A percentile compares a stretch with the other conserved stretches of the same genome.
Conservation (phyloP, 768 basidiomycete species). For the Glaciozyma antarctica region DNA sequence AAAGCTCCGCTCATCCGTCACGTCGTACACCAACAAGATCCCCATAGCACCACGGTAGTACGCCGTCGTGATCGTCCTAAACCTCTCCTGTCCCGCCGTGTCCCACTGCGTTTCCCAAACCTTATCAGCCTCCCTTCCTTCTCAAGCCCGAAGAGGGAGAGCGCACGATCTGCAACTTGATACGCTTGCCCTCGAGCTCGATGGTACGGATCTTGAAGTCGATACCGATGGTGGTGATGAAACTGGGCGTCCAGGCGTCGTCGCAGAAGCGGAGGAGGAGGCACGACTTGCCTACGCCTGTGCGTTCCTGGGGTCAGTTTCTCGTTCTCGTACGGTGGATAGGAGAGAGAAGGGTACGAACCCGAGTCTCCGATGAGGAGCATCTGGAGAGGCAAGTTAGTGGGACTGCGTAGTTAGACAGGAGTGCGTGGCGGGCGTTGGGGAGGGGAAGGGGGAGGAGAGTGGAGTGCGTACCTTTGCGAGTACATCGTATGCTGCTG, state of each 20-base stretch:
- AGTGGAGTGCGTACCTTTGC: slow-evolving; percentile 23
- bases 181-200: slow-evolving; percentile 92
- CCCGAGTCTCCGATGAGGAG: slow-evolving; percentile 33
- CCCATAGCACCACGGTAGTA: slow-evolving; percentile 99
- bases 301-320: not conserved
- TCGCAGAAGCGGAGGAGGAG: slow-evolving; percentile 74
- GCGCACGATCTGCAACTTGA: slow-evolving; percentile 95
- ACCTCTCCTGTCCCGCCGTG: slow-evolving; percentile 96
- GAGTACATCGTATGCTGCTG: slow-evolving; percentile 30
- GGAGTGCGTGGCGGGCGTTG: not conserved
- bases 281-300: slow-evolving; percentile 84
- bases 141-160: slow-evolving; percentile 19
- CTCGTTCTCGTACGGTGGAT: not conserved
- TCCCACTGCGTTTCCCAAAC: slow-evolving; percentile 62
- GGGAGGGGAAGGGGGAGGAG: not conserved
- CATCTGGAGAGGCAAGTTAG: slow-evolving; percentile 13
- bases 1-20: slow-evolving; percentile 88
- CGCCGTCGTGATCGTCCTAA: slow-evolving; percentile 95
- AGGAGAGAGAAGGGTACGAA: not conserved
- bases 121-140: not conserved
- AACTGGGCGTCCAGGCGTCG: slow-evolving; percentile 98
- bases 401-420: not conserved
- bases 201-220: slow-evolving; percentile 99
- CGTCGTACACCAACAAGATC: slow-evolving; percentile 88
- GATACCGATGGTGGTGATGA: slow-evolving; percentile 98